A percentile compares a stretch with the other conserved stretches of the same genome.
These are phyloP conservation scores for Boletales sp. DNA, from an alignment of 768 basidiomycete species.

Conservation along the genomic window DNA sequence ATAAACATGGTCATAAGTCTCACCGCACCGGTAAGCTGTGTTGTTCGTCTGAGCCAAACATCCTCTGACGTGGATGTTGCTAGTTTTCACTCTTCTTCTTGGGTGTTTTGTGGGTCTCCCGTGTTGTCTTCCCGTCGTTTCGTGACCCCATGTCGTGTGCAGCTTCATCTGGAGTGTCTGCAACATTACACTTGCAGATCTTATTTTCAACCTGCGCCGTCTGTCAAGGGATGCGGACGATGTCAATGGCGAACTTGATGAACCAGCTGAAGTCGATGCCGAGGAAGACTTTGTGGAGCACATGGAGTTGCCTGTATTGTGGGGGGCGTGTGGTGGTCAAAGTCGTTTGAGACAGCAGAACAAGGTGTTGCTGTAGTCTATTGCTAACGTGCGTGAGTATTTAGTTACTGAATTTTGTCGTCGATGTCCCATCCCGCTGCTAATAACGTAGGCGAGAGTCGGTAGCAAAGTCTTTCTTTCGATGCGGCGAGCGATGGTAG, in stretches of 20 bases:
- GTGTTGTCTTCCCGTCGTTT: background rate
- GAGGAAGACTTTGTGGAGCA: background rate
- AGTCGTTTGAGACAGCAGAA: background rate
- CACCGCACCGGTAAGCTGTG: conserved; percentile 20
- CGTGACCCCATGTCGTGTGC: background rate
- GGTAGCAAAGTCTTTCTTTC: too few relatives aligned
- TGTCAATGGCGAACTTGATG: background rate
- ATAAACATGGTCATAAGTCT: conserved; percentile 20
- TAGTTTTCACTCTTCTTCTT: conserved; percentile 8
- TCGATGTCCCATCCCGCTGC: background rate
- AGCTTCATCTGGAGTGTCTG: conserved; percentile 37
- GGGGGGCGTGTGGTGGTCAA: background rate
- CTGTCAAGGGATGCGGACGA: background rate
- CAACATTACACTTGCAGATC: conserved; percentile 31
- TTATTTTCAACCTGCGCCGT: conserved; percentile 33
- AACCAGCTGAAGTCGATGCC: background rate
- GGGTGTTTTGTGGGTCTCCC: conserved; percentile 19
- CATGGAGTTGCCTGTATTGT: conserved; percentile 5
- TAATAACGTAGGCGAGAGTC: too few relatives aligned
- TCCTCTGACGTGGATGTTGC: conserved; percentile 10
- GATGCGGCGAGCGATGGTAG: too few relatives aligned
- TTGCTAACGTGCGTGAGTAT: too few relatives aligned
- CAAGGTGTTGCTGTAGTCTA: background rate
- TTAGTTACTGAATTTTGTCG: too few relatives aligned
- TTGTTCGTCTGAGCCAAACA: background rate